Percentiles rank a stretch among this genome's conserved stretches.
Evolutionary conservation across 1,284 basidiomycete species (phyloP).

Genomic region (Mycosarcoma maydis): DNA sequence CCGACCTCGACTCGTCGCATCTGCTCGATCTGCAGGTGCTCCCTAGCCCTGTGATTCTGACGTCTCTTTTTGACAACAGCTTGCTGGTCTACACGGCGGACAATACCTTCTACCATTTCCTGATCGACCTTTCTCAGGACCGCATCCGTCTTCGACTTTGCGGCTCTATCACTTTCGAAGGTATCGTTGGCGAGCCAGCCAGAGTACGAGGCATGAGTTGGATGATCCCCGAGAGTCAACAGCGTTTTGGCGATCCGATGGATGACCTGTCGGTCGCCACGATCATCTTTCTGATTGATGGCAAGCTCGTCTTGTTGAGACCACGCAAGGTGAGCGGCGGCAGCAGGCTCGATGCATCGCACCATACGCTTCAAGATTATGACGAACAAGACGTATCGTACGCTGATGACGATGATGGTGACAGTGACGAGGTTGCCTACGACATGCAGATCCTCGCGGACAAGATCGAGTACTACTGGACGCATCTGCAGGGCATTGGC

Average conservation of each 20-base stretch:
- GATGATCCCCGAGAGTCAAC: slow-evolving; percentile 93
- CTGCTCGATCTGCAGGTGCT: slow-evolving; percentile 85
- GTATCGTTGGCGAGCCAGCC: slow-evolving; percentile 84
- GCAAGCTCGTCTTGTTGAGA: slow-evolving; percentile 83
- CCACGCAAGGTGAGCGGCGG: slow-evolving; percentile 57
- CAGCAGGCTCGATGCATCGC: neutral
- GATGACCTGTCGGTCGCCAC: slow-evolving; percentile 94
- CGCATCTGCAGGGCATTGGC: slow-evolving; percentile 89
- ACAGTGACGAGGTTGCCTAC: slow-evolving; percentile 86
- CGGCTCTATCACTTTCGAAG: slow-evolving; percentile 92
- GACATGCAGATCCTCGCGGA: slow-evolving; percentile 97
- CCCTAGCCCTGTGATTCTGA: slow-evolving; percentile 69
- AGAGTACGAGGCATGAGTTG: slow-evolving; percentile 92
- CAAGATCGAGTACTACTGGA: slow-evolving; percentile 97
- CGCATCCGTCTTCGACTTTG: slow-evolving; percentile 84
- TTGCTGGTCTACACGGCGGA: slow-evolving; percentile 97
- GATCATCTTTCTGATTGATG: slow-evolving; percentile 94
- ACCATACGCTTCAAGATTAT: slow-evolving; percentile 13
- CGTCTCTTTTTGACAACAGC: slow-evolving; percentile 90
- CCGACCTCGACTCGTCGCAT: slow-evolving; percentile 85
- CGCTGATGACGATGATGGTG: slow-evolving; percentile 13
- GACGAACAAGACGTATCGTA: slow-evolving; percentile 14
- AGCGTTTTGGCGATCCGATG: slow-evolving; percentile 90
- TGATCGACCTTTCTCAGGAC: slow-evolving; percentile 85
- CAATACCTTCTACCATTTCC: slow-evolving; percentile 91